Evolutionary conservation across 2,329 filamentous ascomycete genomes (phyloP).

Genomic region (Colletotrichum euphorbiae): DNA sequence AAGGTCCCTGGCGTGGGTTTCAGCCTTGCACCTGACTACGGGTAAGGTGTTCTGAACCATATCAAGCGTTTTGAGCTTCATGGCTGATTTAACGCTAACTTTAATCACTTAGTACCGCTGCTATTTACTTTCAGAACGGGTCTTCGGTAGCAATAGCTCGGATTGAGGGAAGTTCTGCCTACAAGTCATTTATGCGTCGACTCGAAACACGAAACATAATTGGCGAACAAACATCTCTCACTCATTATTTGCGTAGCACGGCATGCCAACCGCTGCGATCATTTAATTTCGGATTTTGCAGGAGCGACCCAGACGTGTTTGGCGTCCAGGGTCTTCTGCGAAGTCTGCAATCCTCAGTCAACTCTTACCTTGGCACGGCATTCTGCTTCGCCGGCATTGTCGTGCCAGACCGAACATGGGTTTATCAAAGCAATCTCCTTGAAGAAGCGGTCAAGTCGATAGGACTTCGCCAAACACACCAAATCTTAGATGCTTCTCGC

Average conservation of each 20-base stretch:
- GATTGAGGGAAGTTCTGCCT: slow-evolving; percentile 11
- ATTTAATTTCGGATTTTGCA: not conserved
- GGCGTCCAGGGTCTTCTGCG: slow-evolving; percentile 5
- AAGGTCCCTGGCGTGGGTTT: slow-evolving; percentile 6
- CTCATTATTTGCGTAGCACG: not conserved
- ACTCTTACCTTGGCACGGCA: not conserved
- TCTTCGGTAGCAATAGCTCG: not conserved
- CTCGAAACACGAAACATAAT: too few relatives aligned
- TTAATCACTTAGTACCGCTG: not conserved
- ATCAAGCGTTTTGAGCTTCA: not conserved
- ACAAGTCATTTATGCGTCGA: slow-evolving; percentile 23
- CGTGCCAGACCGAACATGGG: not conserved
- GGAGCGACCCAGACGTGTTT: not conserved
- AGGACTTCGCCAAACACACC: not conserved
- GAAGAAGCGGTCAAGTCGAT: not conserved
- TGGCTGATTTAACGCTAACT: not conserved
- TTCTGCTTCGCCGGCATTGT: slow-evolving; percentile 14
- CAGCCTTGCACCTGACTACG: slow-evolving; percentile 4
- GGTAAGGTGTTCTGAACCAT: not conserved
- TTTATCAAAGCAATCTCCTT: not conserved
- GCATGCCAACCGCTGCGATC: not conserved
- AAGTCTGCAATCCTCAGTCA: slow-evolving; percentile 7
- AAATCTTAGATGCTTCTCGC: not conserved
- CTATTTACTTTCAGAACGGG: slow-evolving; percentile 15
- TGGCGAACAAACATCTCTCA: not conserved